phyloP scores from a whole-genome alignment of 306 rosid species.

The Medicago ruthenica region DNA sequence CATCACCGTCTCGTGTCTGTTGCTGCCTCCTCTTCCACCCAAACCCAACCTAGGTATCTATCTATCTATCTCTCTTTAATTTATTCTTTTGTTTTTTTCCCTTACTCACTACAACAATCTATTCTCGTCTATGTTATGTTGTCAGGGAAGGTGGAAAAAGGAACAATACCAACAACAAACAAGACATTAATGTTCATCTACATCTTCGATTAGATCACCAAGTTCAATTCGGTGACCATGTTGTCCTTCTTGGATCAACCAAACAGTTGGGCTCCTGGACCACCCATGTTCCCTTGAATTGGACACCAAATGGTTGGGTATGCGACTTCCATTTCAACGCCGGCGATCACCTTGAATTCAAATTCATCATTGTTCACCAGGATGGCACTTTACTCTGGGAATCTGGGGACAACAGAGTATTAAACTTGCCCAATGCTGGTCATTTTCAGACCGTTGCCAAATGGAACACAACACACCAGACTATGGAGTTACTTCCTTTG shows the following conservation, averaged over 20 bases:
- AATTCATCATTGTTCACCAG: slow-evolving; percentile 56
- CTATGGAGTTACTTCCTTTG: slow-evolving; percentile 52
- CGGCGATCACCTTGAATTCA: slow-evolving; percentile 59
- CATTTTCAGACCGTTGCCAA: slow-evolving; percentile 57
- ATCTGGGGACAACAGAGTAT: slow-evolving; percentile 67
- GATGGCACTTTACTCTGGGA: slow-evolving; percentile 72
- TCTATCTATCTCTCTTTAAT: too few relatives aligned
- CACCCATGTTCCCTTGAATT: slow-evolving; percentile 60
- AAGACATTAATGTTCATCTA: slow-evolving; percentile 51
- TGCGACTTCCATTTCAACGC: slow-evolving; percentile 59
- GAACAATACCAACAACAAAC: slow-evolving; percentile 18
- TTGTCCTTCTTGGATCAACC: slow-evolving; percentile 74
- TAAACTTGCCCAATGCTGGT: slow-evolving; percentile 67
- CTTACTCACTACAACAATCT: too few relatives aligned
- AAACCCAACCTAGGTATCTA: too few relatives aligned
- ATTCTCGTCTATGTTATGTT: too few relatives aligned
- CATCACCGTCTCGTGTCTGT: too few relatives aligned
- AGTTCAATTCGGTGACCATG: slow-evolving; percentile 81
- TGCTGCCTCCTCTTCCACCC: too few relatives aligned
- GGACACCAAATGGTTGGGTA: slow-evolving; percentile 90
- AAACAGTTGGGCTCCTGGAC: slow-evolving; percentile 87
- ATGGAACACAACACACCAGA: slow-evolving; percentile 67
- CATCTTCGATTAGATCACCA: slow-evolving; percentile 74
- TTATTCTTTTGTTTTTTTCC: too few relatives aligned
- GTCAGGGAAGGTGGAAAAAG: slow-evolving; percentile 49